Evolutionary conservation across 768 basidiomycete genomes (phyloP).

Genomic region (Amanita exitialis): DNA sequence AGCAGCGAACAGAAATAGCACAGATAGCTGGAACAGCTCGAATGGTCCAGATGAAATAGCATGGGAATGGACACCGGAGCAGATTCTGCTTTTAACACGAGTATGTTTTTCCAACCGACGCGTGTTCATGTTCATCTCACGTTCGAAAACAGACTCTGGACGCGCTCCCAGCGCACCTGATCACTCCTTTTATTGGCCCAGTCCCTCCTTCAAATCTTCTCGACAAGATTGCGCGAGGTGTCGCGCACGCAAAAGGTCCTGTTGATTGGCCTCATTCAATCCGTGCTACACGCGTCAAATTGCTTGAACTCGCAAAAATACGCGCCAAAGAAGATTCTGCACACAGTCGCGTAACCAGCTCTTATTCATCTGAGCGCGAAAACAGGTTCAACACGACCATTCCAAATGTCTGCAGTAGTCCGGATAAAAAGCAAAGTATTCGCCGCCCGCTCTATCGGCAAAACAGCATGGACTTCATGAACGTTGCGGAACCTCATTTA

Average conservation of each 20-base stretch:
- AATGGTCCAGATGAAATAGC: slow-evolving; percentile 57
- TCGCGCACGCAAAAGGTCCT: slow-evolving; percentile 65
- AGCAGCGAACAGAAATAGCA: slow-evolving; percentile 53
- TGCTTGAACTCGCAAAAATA: slow-evolving; percentile 65
- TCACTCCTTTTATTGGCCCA: slow-evolving; percentile 79
- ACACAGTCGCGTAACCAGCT: slow-evolving; percentile 18
- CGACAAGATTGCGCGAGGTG: slow-evolving; percentile 76
- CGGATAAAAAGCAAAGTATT: slow-evolving; percentile 13
- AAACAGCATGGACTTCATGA: slow-evolving; percentile 85
- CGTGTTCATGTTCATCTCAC: slow-evolving; percentile 7
- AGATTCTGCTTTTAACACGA: slow-evolving; percentile 54
- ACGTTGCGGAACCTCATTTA: slow-evolving; percentile 33
- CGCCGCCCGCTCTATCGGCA: slow-evolving; percentile 64
- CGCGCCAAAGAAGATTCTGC: slow-evolving; percentile 45
- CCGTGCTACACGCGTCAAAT: slow-evolving; percentile 73
- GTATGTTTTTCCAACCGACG: slow-evolving; percentile 25
- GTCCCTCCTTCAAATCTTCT: slow-evolving; percentile 81
- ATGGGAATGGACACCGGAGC: slow-evolving; percentile 69
- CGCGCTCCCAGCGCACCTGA: slow-evolving; percentile 71
- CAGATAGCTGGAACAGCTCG: slow-evolving; percentile 81
- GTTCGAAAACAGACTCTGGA: slow-evolving; percentile 54
- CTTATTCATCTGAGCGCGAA: slow-evolving; percentile 18
- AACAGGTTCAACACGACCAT: slow-evolving; percentile 28
- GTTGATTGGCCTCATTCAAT: slow-evolving; percentile 77
- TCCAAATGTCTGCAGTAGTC: slow-evolving; percentile 11